Conservation (phyloP, 768 basidiomycete species). For the Termitomyces sp. region DNA sequence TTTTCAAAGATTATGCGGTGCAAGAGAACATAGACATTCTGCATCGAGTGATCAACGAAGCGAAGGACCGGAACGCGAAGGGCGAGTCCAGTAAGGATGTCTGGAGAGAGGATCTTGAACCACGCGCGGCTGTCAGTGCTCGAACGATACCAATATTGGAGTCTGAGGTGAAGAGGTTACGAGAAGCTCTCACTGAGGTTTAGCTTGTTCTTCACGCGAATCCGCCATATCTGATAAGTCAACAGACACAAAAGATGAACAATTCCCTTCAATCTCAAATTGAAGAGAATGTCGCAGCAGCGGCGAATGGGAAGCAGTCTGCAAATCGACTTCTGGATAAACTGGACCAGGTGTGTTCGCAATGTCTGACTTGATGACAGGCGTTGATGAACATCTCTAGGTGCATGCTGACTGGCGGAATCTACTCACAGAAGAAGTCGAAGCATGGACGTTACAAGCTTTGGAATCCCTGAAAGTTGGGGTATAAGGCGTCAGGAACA, state of each 20-base stretch:
- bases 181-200: slow-evolving; percentile 34
- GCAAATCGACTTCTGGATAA: slow-evolving; percentile 43
- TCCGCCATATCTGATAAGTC: not conserved
- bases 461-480: slow-evolving; percentile 31
- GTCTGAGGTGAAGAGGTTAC: slow-evolving; percentile 34
- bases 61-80: slow-evolving; percentile 49
- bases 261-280: slow-evolving; percentile 38
- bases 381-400: slow-evolving; percentile 24
- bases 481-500: not conserved
- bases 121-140: slow-evolving; percentile 57
- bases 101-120: slow-evolving; percentile 63
- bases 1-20: slow-evolving; percentile 66
- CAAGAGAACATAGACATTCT: slow-evolving; percentile 67
- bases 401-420: slow-evolving; percentile 46
- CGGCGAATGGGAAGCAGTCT: slow-evolving; percentile 41
- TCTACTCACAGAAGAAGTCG: slow-evolving; percentile 62
- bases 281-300: slow-evolving; percentile 40
- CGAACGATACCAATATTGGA: slow-evolving; percentile 57
- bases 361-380: not conserved
- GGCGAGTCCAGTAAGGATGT: slow-evolving; percentile 45
- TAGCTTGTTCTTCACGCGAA: not conserved
- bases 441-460: slow-evolving; percentile 49
- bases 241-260: slow-evolving; percentile 59
- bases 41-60: slow-evolving; percentile 66
- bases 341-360: slow-evolving; percentile 44